Evolutionary conservation across 179 eudicot species (phyloP), one percentile per base, ranked within the genome.

Genomic region (Sideroxylon spinosum): DNA sequence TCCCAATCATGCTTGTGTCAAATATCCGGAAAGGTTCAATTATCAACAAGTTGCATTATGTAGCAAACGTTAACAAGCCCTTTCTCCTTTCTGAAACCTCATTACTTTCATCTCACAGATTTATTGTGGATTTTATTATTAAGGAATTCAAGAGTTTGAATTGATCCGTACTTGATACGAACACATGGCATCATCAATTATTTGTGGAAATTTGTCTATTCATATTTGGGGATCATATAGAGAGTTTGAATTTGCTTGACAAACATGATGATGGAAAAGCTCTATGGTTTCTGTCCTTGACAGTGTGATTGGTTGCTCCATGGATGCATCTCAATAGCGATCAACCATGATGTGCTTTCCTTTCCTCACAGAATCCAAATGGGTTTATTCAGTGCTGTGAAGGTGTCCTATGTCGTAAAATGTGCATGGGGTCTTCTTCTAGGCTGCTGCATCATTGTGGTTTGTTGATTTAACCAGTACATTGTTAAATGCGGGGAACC

Each of bases 251-350:
- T 32, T 64, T 19, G 32, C 49, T 22, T 53, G 22, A 12, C 53
- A 66, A 28, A 20, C 59, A 62, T 16, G 60, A 25, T 67, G 63
- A 26, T 52, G 63, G 14, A 29, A 52, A 52, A 61, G 37, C 49
- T 66, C 71, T 65, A 6, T 74, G 78, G 37, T 67, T 66, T 28
- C 53, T 64, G 61, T 49, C 28, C 63, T 76, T 48, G 57, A 75
- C 68, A 61, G 59, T 17, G n/a, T 49, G 61, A 49, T 52, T 19
- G 61, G 71, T 55, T 76, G 72, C 19, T 50, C 2, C 53, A 32
- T 11, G 73, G 73, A 66, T 67, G 73, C 25, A 12, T 64, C 55
- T 67, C 22, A 13, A 55, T 26, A 52, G 61, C 12, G 64, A 52
- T 66, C 72, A 65, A 52, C 25, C 62, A 64, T 66, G 60, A 52